Conservation (phyloP, 768 basidiomycete species). For the Lactarius hengduanensis region DNA sequence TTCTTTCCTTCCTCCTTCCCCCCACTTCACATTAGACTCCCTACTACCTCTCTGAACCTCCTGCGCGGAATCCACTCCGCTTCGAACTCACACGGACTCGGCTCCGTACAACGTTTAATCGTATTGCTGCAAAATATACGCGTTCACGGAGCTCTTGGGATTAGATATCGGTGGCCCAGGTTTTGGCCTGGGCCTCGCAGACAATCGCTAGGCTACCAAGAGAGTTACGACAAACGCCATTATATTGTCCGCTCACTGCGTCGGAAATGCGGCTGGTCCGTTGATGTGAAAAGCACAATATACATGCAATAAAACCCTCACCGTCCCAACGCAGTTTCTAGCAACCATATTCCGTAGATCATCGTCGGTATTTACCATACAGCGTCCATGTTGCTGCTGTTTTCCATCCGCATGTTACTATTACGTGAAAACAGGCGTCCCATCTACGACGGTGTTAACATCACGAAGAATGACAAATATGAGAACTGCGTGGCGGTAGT, state of each 20-base stretch:
- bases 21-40: no score
- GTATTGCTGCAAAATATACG: background rate
- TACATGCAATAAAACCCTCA: constrained; percentile 32
- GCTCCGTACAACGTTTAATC: background rate
- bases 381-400: constrained; percentile 47
- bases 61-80: no score
- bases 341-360: constrained; percentile 74
- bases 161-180: constrained; percentile 52
- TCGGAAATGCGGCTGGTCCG: constrained; percentile 66
- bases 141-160: constrained; percentile 6
- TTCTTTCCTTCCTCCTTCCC: no score
- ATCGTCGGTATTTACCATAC: constrained; percentile 67
- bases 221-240: constrained; percentile 69
- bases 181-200: constrained; percentile 62
- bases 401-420: constrained; percentile 54
- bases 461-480: constrained; percentile 50
- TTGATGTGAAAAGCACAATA: constrained; percentile 76
- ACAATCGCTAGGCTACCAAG: constrained; percentile 72
- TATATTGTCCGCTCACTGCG: constrained; percentile 66
- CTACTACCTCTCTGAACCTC: no score
- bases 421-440: constrained; percentile 56
- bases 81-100: no score
- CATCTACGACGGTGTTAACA: constrained; percentile 51
- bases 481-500: constrained; percentile 52
- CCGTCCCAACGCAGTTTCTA: constrained; percentile 29